Evolutionary conservation across 225 moss, liverwort and hornwort species (phyloP).

Genomic region (Antitrichia curtipendula): DNA sequence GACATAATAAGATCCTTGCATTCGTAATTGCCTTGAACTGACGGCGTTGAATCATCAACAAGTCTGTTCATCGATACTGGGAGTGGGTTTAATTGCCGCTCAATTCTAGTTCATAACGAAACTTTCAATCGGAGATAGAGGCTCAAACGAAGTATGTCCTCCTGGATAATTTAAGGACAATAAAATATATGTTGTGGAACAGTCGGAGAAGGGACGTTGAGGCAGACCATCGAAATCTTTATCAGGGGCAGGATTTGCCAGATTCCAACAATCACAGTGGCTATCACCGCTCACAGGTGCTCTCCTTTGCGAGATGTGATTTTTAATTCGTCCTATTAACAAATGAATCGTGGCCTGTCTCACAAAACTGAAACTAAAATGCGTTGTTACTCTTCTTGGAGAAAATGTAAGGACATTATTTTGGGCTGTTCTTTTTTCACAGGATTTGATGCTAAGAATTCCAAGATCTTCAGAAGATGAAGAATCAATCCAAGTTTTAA

Average conservation of each 20-base stretch:
- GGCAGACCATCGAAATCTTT: constrained; percentile 10
- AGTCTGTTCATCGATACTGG: background rate
- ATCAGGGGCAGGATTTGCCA: constrained; percentile 34
- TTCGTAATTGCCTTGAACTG: background rate
- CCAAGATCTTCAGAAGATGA: constrained; percentile 57
- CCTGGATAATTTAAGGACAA: background rate
- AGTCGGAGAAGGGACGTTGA: constrained; percentile 31
- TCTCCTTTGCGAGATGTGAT: background rate
- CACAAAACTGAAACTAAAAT: background rate
- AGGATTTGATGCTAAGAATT: constrained; percentile 56
- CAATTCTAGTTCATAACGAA: background rate
- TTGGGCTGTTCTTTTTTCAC: background rate
- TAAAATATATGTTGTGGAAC: background rate
- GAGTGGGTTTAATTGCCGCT: background rate
- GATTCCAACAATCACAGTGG: constrained; percentile 43
- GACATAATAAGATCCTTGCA: background rate
- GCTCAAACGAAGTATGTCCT: background rate
- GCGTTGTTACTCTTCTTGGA: background rate
- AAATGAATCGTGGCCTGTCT: background rate
- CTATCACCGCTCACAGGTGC: constrained; percentile 34
- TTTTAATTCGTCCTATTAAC: background rate
- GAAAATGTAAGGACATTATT: background rate
- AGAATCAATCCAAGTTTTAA: constrained; percentile 29
- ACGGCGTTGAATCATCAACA: background rate
- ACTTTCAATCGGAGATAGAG: background rate